These are phyloP conservation scores for Kwoniella sp. DNA, from an alignment of 768 basidiomycete species.

Conservation along the genomic window DNA sequence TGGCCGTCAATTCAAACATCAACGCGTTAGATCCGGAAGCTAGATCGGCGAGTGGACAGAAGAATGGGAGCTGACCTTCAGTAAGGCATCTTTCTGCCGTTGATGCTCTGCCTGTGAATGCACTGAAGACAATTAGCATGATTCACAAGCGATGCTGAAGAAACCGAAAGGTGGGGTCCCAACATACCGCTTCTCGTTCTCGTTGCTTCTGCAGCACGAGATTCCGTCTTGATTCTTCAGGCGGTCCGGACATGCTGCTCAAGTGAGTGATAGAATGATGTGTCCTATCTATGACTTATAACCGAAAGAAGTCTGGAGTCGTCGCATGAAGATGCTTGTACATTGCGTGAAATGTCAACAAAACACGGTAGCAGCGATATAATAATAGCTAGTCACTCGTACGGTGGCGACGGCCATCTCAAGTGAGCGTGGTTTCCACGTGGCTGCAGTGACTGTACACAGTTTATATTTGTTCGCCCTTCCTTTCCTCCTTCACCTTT, in stretches of 20 bases:
- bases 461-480: no score
- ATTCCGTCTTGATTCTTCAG: conserved; percentile 32
- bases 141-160: conserved; percentile 55
- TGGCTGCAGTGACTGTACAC: no score
- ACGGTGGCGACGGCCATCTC: no score
- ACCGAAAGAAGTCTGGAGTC: no score
- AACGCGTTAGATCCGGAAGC: neutral
- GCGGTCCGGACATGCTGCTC: conserved; percentile 19
- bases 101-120: conserved; percentile 43
- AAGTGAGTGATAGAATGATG: no score
- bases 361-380: no score
- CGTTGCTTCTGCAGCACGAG: conserved; percentile 77
- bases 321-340: no score
- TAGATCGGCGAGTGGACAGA: conserved; percentile 57
- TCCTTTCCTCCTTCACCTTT: no score
- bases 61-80: conserved; percentile 18
- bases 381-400: no score
- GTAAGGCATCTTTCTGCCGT: conserved; percentile 41
- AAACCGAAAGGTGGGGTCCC: conserved; percentile 61
- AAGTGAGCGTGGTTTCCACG: no score
- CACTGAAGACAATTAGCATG: neutral
- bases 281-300: no score
- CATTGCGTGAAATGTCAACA: no score
- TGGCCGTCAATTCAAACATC: neutral
- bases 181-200: conserved; percentile 57